Conservation (phyloP, 805 yeast species). For the Yarrowia hollandica region DNA sequence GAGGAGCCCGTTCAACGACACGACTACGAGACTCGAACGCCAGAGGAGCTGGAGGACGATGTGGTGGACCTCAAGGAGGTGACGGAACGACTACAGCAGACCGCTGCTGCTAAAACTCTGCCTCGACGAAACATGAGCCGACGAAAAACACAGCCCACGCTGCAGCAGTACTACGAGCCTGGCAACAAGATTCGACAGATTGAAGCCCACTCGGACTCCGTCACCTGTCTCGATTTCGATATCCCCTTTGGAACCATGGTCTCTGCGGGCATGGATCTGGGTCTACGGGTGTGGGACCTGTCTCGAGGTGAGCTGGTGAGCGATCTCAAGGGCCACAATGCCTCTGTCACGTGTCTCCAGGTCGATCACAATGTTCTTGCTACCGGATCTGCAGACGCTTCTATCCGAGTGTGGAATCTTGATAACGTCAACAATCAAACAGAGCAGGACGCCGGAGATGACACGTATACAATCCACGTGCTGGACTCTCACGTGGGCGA, state of each 20-base stretch:
- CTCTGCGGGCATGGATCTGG: constrained; percentile 74
- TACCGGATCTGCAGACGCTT: constrained; percentile 65
- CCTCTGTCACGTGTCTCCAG: constrained; percentile 60
- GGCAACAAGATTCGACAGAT: constrained; percentile 56
- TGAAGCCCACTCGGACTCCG: constrained; percentile 53
- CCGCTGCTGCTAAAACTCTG: constrained; percentile 7
- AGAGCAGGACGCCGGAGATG: neutral
- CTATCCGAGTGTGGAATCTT: constrained; percentile 60
- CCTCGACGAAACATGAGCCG: constrained; percentile 38
- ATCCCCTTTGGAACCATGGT: constrained; percentile 75
- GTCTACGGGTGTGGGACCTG: constrained; percentile 82
- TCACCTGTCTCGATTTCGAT: constrained; percentile 66
- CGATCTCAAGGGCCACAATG: constrained; percentile 58
- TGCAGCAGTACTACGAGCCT: constrained; percentile 63
- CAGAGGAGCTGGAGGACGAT: constrained; percentile 3
- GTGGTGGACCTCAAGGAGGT: neutral
- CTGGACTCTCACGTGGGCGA: constrained; percentile 68
- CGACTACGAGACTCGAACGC: constrained; percentile 18
- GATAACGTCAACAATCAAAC: neutral
- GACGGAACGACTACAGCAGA: neutral
- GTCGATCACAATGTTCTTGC: constrained; percentile 52
- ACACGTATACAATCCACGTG: constrained; percentile 46
- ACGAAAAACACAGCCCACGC: constrained; percentile 59
- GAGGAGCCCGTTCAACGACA: neutral
- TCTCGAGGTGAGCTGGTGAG: constrained; percentile 55